Base-by-base conservation (phyloP, 2,329 filamentous ascomycete species). In the Fusarium subtropicale region DNA sequence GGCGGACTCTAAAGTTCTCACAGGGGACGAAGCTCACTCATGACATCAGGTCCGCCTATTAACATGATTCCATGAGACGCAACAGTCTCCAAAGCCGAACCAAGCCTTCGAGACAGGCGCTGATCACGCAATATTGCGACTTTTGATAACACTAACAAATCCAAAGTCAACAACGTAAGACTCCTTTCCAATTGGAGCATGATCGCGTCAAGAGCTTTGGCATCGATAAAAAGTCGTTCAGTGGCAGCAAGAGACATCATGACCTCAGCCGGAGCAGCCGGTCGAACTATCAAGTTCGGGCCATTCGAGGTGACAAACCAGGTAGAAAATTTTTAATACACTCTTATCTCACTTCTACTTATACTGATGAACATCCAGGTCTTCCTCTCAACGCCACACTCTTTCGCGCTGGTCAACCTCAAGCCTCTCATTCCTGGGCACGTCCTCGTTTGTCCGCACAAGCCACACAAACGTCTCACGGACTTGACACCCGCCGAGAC, bases 401-500 rank as follows among this genome's bases (percentile, higher is more conserved):
- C 91, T 72, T 97, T 94, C 82, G 94, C 93, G 56, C 86, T 98
- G 67, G 94, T 98, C 60, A 99, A 99, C 82, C 88, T 98, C 78
- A 97, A 97, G 81, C 96, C 96, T 26, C 88, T 99, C 38, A 87
- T 97, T 3, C 94, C 94, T 0, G 96, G 96, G 60, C 96, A 99
- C 82, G 91, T 98, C 66, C 91, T 99, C 33, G 88, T 99, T 65
- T 97, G 92, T 71, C 93, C 96, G 0, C 86, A 88, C 22, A 85
- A 85, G 34, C 81, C 83, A 30, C 91, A 94, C 71, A 87, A 86
- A 48, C 92, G 93, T 51, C 86, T 98, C 58, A 88, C 89, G 53
- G 92, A 97, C 77, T 87, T 97, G 48, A 88, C 88, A 0, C 74
- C 85, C 1, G 82, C 84, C 20, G 94, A 97, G 82, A 87, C 93